Evolutionary conservation across 371 early-diverging fungal genomes (phyloP), one percentile per base, ranked within the genome.

Genomic region (Mucor velutinosus): DNA sequence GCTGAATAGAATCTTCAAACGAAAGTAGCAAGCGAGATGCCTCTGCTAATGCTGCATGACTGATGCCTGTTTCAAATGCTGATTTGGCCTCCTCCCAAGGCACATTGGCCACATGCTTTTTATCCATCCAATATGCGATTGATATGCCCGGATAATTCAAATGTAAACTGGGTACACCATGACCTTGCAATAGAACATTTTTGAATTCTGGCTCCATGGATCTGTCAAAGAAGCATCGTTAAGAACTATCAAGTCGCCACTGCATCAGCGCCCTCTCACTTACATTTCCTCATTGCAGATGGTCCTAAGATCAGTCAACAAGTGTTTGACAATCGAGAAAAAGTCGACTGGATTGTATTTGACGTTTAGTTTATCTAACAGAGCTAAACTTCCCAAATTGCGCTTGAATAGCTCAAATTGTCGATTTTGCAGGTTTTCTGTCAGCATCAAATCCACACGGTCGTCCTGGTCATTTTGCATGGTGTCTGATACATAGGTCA

Each of bases 401-500:
- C 78, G 78, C 12, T 73, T 77, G 58, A 87, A 87, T 1, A 75
- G 58, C 17, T 80, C 76, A 41, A 80, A 77, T 27, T 83, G 69
- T 49, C 79, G 75, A 17, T 76, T 75, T 63, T 79, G 79, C 19
- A 87, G 73, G 32, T 84, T 85, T 32, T 77, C 71, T 17, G 79
- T 79, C 45, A 87, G 62, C 68, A 87, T 66, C 3, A 64, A 76
- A 64, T 87, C 88, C 35, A 87, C 87, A 57, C 84, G 71, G 21
- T 81, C 86, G 33, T 85, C 86, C 56, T 87, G 84, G 53, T 85
- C 79, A 39, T 71, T 74, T 51, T 80, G 80, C 41, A 78, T 71
- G 21, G 76, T 74, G 21, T 86, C 86, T 21, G 86, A 77, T n/a
- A 81, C 84, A 73, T 82, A 87, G 0, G 84, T 83, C n/a, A 86